Percentiles rank a stretch among this genome's conserved stretches.
phyloP scores from a whole-genome alignment of 2,329 filamentous ascomycete species.

The Trichoderma brevicompactum region DNA sequence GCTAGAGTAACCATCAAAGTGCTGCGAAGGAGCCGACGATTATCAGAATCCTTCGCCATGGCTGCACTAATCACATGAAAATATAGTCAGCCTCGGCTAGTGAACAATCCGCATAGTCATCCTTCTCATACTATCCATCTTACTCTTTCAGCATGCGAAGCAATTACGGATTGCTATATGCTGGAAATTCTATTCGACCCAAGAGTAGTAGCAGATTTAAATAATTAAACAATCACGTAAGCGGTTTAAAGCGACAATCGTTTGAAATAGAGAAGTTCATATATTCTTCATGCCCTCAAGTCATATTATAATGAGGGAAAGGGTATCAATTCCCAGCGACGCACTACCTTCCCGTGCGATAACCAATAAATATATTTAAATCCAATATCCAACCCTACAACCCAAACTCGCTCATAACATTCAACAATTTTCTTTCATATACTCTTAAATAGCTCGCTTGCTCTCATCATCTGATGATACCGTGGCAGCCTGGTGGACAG shows the following conservation, averaged over 20 bases:
- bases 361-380: slow-evolving; percentile 16
- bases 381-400: slow-evolving; percentile 3
- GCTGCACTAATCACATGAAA: slow-evolving; percentile 4
- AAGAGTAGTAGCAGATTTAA: background rate
- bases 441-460: slow-evolving; percentile 12
- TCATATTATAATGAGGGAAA: slow-evolving; percentile 25
- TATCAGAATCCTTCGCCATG: too few relatives aligned
- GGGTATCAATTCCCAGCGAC: slow-evolving; percentile 26
- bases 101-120: background rate
- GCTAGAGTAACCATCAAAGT: background rate
- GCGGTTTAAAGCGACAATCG: background rate
- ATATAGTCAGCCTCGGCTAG: slow-evolving; percentile 13
- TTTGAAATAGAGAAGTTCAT: background rate
- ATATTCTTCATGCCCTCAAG: slow-evolving; percentile 20
- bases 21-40: background rate
- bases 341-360: background rate
- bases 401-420: background rate
- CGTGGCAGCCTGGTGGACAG: slow-evolving; percentile 21
- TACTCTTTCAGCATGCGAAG: background rate
- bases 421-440: background rate
- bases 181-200: background rate
- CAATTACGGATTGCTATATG: background rate
- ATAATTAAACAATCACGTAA: background rate
- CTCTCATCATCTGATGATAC: slow-evolving; percentile 20
- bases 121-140: background rate